phyloP scores from a whole-genome alignment of 495 filamentous ascomycete genomes.

The Penicillium steckii region DNA sequence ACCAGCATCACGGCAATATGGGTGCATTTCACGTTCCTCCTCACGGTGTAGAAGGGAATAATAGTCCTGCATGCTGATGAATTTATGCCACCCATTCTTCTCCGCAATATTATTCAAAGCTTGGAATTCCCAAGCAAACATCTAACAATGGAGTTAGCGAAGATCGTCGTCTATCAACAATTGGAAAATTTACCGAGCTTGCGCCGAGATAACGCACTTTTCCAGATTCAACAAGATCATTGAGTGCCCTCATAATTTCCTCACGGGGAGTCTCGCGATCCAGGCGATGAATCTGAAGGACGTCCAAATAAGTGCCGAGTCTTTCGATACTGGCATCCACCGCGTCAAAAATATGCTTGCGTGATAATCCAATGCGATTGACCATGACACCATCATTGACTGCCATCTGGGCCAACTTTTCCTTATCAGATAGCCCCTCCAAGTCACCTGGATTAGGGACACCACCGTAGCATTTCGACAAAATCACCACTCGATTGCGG shows the following conservation, averaged over 20 bases:
- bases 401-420: neutral
- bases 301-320: slow-evolving; percentile 53
- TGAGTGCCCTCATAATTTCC: slow-evolving; percentile 73
- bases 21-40: slow-evolving; percentile 54
- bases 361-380: slow-evolving; percentile 43
- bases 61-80: slow-evolving; percentile 53
- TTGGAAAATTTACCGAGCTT: slow-evolving; percentile 19
- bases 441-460: slow-evolving; percentile 4
- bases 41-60: slow-evolving; percentile 51
- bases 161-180: slow-evolving; percentile 4
- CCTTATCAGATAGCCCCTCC: neutral
- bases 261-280: slow-evolving; percentile 54
- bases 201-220: slow-evolving; percentile 53
- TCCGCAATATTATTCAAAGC: slow-evolving; percentile 45
- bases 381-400: slow-evolving; percentile 19
- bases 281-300: slow-evolving; percentile 67
- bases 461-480: slow-evolving; percentile 63
- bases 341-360: slow-evolving; percentile 51
- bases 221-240: slow-evolving; percentile 63
- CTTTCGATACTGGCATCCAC: slow-evolving; percentile 47
- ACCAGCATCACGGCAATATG: slow-evolving; percentile 61
- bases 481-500: slow-evolving; percentile 63
- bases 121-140: slow-evolving; percentile 49
- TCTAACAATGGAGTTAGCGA: too few relatives aligned
- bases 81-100: slow-evolving; percentile 45